These are phyloP conservation scores for Favolaschia claudopus DNA, from an alignment of 768 basidiomycete species.

Conservation along the genomic window DNA sequence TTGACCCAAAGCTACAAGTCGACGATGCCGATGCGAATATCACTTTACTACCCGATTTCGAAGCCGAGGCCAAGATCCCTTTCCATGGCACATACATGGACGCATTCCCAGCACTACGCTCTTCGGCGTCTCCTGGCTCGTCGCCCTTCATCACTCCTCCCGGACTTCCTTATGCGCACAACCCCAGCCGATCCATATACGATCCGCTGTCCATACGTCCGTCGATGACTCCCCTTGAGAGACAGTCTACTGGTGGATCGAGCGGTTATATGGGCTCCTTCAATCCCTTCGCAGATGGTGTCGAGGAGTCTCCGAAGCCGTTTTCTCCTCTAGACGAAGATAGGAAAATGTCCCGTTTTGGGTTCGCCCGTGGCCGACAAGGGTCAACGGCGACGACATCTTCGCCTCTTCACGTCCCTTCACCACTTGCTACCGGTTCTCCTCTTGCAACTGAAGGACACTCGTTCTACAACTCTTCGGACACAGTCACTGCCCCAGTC, in stretches of 20 bases:
- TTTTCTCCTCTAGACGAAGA: conserved; percentile 64
- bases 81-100: conserved; percentile 73
- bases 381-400: conserved; percentile 60
- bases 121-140: conserved; percentile 36
- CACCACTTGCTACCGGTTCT: conserved; percentile 58
- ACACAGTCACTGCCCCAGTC: conserved; percentile 40
- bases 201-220: conserved; percentile 55
- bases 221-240: conserved; percentile 47
- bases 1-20: conserved; percentile 78
- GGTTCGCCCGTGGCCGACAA: conserved; percentile 78
- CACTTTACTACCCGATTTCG: conserved; percentile 57
- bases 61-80: conserved; percentile 60
- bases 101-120: conserved; percentile 70
- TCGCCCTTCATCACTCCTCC: conserved; percentile 57
- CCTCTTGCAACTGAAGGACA: conserved; percentile 58
- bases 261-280: conserved; percentile 80
- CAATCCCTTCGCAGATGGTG: conserved; percentile 77
- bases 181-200: conserved; percentile 59
- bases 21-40: conserved; percentile 45
- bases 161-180: conserved; percentile 58
- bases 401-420: conserved; percentile 64
- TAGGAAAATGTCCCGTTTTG: conserved; percentile 80
- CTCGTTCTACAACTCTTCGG: conserved; percentile 50
- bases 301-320: conserved; percentile 53
- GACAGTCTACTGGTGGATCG: conserved; percentile 52